Evolutionary conservation across 2,329 filamentous ascomycete genomes (phyloP).

Genomic region (Triangularia verruculosa): DNA sequence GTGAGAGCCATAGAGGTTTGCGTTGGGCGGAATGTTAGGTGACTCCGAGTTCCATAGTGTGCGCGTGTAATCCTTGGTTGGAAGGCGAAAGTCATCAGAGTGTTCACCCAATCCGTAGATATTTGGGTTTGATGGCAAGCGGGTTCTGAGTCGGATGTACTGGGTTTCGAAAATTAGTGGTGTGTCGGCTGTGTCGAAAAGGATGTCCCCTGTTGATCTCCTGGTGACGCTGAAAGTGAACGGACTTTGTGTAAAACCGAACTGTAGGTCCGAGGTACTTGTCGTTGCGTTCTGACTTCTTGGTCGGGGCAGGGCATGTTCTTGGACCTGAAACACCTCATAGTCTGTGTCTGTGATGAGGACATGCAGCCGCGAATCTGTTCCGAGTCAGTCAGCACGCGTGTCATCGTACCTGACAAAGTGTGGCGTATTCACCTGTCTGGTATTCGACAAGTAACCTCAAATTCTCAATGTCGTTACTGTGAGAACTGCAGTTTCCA

Average conservation of each 20-base stretch:
- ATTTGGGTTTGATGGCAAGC: slow-evolving; percentile 61
- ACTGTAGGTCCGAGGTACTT: slow-evolving; percentile 41
- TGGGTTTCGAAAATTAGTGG: slow-evolving; percentile 69
- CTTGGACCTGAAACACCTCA: slow-evolving; percentile 71
- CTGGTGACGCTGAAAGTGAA: slow-evolving; percentile 58
- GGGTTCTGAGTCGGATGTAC: slow-evolving; percentile 68
- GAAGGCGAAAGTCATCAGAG: slow-evolving; percentile 64
- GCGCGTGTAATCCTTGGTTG: slow-evolving; percentile 64
- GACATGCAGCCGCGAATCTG: slow-evolving; percentile 54
- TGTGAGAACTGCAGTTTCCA: slow-evolving; percentile 69
- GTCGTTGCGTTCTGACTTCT: slow-evolving; percentile 31
- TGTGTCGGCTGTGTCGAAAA: slow-evolving; percentile 55
- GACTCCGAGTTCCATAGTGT: slow-evolving; percentile 69
- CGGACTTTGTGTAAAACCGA: slow-evolving; percentile 45
- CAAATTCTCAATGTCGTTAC: slow-evolving; percentile 61
- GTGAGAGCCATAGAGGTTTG: slow-evolving; percentile 70
- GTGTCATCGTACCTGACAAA: neutral
- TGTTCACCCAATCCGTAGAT: slow-evolving; percentile 78
- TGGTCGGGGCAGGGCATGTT: slow-evolving; percentile 64
- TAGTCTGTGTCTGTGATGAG: slow-evolving; percentile 59
- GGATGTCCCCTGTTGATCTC: slow-evolving; percentile 41
- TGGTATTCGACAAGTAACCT: slow-evolving; percentile 34
- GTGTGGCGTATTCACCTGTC: slow-evolving; percentile 25
- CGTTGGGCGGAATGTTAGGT: slow-evolving; percentile 55
- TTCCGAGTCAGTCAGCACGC: neutral